A percentile compares a stretch with the other conserved stretches of the same genome.
These are phyloP conservation scores for Arthromyces matolae DNA, from an alignment of 768 basidiomycete species.

Conservation along the genomic window DNA sequence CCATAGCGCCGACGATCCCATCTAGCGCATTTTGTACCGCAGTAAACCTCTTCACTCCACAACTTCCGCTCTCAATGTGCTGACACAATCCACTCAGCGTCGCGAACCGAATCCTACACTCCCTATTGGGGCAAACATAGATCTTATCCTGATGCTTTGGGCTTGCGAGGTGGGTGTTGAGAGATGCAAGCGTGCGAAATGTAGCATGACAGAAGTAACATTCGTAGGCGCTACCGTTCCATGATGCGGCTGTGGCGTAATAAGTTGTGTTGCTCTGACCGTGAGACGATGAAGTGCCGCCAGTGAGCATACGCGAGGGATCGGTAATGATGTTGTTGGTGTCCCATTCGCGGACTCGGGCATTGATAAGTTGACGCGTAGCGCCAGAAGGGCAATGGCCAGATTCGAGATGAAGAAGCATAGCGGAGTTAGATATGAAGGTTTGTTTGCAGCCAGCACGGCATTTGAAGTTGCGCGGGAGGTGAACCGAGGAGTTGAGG, in stretches of 20 bases:
- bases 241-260: conserved; percentile 32
- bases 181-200: conserved; percentile 36
- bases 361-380: conserved; percentile 37
- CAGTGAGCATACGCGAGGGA: conserved; percentile 47
- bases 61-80: conserved; percentile 63
- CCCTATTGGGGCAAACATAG: conserved; percentile 50
- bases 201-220: conserved; percentile 57
- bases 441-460: conserved; percentile 40
- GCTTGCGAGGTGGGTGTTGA: conserved; percentile 66
- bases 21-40: conserved; percentile 38
- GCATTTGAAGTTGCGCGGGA: conserved; percentile 31
- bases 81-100: conserved; percentile 58
- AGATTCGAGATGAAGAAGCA: conserved; percentile 61
- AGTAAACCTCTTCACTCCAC: conserved; percentile 50
- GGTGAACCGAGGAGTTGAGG: conserved; percentile 50
- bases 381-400: conserved; percentile 54
- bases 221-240: conserved; percentile 51
- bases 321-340: conserved; percentile 49
- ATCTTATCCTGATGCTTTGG: conserved; percentile 51
- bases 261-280: conserved; percentile 20
- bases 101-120: conserved; percentile 40
- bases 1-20: conserved; percentile 25
- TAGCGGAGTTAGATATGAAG: conserved; percentile 53
- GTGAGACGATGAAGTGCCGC: conserved; percentile 9
- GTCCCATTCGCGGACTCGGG: conserved; percentile 41